Evolutionary conservation across 2,329 filamentous ascomycete species (phyloP).

Genomic region (Fusarium goolgardi): DNA sequence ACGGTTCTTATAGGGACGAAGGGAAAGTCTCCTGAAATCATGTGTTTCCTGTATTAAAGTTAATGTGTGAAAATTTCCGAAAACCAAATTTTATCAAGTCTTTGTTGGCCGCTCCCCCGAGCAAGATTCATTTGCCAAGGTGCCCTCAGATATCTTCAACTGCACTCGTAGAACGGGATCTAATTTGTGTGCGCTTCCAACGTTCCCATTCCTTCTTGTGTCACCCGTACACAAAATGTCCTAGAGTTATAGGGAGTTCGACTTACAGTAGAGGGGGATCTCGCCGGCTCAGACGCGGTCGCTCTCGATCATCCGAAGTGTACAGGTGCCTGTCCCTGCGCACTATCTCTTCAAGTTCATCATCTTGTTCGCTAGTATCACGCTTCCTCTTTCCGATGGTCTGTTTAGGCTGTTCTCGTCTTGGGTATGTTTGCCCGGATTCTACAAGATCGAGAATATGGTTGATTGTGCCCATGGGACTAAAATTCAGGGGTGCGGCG

Average conservation of each 20-base stretch:
- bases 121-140: too few relatives aligned
- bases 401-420: conserved; percentile 22
- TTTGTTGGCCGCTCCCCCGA: background rate
- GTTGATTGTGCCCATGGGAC: conserved; percentile 51
- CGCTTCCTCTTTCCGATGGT: conserved; percentile 58
- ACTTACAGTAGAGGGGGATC: background rate
- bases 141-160: background rate
- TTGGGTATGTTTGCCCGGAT: conserved; percentile 54
- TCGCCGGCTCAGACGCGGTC: background rate
- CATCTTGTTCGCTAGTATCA: conserved; percentile 37
- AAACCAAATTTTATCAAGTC: background rate
- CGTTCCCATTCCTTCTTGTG: background rate
- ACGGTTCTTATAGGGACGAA: conserved; percentile 29
- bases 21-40: conserved; percentile 44
- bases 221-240: background rate
- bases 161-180: background rate
- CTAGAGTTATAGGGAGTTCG: background rate
- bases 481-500: conserved; percentile 44
- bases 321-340: conserved; percentile 30
- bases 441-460: conserved; percentile 57
- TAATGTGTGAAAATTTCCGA: conserved; percentile 5
- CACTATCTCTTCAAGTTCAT: conserved; percentile 29
- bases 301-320: background rate
- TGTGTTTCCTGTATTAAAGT: conserved; percentile 25
- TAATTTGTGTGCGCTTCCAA: background rate